Conservation (phyloP, 163 green algal genomes). For the Scenedesmus sp. region DNA sequence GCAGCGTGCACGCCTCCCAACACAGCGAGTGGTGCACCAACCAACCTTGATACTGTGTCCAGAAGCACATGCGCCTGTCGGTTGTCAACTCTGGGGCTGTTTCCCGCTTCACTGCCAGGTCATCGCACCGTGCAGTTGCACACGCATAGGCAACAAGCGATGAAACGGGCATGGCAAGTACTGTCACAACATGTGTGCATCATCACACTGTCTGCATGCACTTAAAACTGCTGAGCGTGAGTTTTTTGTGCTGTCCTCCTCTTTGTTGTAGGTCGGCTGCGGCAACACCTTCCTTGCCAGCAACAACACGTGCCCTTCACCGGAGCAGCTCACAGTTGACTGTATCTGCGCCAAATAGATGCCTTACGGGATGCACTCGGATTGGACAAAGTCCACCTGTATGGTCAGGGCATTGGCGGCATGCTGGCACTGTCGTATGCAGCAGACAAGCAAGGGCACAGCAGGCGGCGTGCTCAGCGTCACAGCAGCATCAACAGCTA, state of each 20-base stretch:
- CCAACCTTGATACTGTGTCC: too few species aligned
- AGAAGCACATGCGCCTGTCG: neutral
- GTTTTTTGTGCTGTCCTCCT: neutral
- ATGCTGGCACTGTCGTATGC: conserved; percentile 29
- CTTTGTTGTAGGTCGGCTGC: conserved; percentile 28
- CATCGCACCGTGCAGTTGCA: too few species aligned
- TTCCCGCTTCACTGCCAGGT: too few species aligned
- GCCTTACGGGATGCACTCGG: conserved; percentile 8
- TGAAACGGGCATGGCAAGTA: too few species aligned
- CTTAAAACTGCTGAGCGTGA: neutral
- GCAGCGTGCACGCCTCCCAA: too few species aligned
- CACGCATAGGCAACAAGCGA: too few species aligned
- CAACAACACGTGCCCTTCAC: conserved; percentile 26
- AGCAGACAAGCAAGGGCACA: neutral
- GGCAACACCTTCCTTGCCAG: conserved; percentile 55
- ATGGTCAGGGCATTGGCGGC: conserved; percentile 44
- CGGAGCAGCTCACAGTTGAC: conserved; percentile 2
- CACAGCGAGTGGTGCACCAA: too few species aligned
- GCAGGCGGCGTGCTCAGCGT: conserved; percentile 38
- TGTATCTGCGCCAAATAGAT: conserved; percentile 42
- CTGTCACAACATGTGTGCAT: neutral
- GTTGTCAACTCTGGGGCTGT: too few species aligned
- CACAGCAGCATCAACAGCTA: conserved; percentile 2
- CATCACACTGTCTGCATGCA: neutral
- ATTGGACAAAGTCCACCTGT: conserved; percentile 36